Evolutionary conservation across 805 yeast species (phyloP), one percentile per base, ranked within the genome.

Genomic region (Spathaspora girioi): DNA sequence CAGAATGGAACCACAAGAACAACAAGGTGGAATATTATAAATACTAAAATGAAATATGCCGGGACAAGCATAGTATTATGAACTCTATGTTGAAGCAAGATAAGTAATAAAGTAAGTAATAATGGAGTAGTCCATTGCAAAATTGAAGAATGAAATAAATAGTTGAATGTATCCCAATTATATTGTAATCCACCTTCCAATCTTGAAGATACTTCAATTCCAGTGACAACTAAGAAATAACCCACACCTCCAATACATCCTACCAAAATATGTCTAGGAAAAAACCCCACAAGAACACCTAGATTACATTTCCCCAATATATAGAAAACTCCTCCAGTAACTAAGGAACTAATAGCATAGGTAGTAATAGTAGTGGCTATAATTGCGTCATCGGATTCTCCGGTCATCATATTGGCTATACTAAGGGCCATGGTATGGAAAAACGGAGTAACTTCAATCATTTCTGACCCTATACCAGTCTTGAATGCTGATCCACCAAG

Each of bases 221-320:
- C 99, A 0, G 99, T 94, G 1, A 89, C 85, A 1, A 91, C 73
- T 47, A 94, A 74, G 68, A 94, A 94, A 70, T 89, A 92, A 7
- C 99, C 99, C 46, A 94, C 99, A 62, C 99, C 99, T 40, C 99
- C 99, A 59, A 94, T 92, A 65, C 98, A 94, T 1, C 99, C 99
- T 38, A 94, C 94, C 27, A 94, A 76, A 50, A 94, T 93, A 67
- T 94, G 99, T 54, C 97, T 77, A 0, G 99, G 99, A 76, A 94
- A 94, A 65, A 91, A 94, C 0, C 96, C 97, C 18, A 93, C 97
- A 19, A 94, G 71, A 31, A 89, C 80, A 6, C 99, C 99, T 38
- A 94, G 71, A 53, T 77, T 80, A 61, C 89, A 81, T 60, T 83
- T 86, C 5, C 99, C 99, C 43, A 94, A 74, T 1, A 78, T 45